Percentiles rank a stretch among this genome's conserved stretches.
Conservation (phyloP, 441 rosid species). For the Pelargonium myrrhifolium region DNA sequence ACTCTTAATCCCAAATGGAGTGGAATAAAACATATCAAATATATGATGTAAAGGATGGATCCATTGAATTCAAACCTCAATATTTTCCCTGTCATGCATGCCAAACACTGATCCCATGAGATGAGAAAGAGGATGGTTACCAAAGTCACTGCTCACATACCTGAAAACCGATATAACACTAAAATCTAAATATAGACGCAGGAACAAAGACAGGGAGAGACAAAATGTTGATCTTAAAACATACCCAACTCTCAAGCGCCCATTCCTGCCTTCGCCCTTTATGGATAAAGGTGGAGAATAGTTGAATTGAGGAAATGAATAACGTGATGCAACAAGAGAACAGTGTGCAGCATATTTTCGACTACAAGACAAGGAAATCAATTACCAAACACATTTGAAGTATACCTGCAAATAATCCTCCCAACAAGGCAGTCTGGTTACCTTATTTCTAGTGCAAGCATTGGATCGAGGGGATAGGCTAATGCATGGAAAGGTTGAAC, state of each 20-base stretch:
- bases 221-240: background rate
- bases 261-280: slow-evolving; percentile 51
- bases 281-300: slow-evolving; percentile 60
- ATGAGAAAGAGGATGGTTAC: slow-evolving; percentile 95
- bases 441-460: slow-evolving; percentile 98
- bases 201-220: background rate
- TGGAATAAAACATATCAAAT: background rate
- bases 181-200: background rate
- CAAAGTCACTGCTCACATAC: slow-evolving; percentile 90
- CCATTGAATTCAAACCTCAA: slow-evolving; percentile 49
- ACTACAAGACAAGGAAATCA: slow-evolving; percentile 35
- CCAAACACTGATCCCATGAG: slow-evolving; percentile 99
- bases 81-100: slow-evolving; percentile 77
- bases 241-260: slow-evolving; percentile 83
- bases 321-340: slow-evolving; percentile 80
- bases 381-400: background rate
- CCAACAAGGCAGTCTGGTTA: slow-evolving; percentile 12
- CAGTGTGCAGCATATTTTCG: slow-evolving; percentile 95
- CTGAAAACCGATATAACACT: slow-evolving; percentile 10
- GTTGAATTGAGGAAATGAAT: slow-evolving; percentile 61
- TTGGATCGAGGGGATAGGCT: slow-evolving; percentile 91
- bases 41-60: background rate
- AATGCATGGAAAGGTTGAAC: slow-evolving; percentile 99
- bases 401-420: background rate
- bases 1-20: background rate